phyloP scores from a whole-genome alignment of 108 stramenopile genomes.

The Skeletonema costatum region DNA sequence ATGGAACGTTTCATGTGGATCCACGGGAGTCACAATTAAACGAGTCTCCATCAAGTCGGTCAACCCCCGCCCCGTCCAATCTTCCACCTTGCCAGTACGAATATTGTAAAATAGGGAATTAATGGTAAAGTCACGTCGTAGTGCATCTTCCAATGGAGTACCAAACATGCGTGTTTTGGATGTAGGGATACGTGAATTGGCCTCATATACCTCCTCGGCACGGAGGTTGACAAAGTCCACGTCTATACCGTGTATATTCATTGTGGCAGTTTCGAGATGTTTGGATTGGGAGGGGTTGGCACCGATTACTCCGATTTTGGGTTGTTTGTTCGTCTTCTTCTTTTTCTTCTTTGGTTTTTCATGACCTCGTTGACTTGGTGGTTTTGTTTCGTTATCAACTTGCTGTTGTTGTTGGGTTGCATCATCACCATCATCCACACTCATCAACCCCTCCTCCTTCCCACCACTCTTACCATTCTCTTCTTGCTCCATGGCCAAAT shows the following conservation, averaged over 20 bases:
- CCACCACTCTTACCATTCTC: neutral
- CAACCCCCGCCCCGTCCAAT: constrained; percentile 87
- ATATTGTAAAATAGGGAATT: constrained; percentile 97
- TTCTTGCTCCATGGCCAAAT: constrained; percentile 44
- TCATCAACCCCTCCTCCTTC: neutral
- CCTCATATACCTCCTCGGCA: constrained; percentile 79
- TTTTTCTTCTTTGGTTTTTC: constrained; percentile 10
- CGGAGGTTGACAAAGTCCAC: constrained; percentile 95
- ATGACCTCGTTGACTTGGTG: constrained; percentile 3
- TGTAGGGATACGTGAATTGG: constrained; percentile 88
- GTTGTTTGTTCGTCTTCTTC: constrained; percentile 30
- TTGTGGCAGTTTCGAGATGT: constrained; percentile 98
- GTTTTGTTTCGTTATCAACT: neutral
- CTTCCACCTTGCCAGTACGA: constrained; percentile 77
- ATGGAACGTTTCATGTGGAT: constrained; percentile 78
- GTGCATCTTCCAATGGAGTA: constrained; percentile 90
- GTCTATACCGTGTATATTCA: constrained; percentile 83
- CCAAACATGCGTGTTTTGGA: constrained; percentile 67
- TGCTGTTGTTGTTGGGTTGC: constrained; percentile 1
- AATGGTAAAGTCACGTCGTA: constrained; percentile 94
- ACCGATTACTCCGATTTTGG: constrained; percentile 84
- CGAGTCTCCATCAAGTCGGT: constrained; percentile 65
- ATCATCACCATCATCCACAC: neutral
- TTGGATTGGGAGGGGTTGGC: constrained; percentile 98
- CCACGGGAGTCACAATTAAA: constrained; percentile 82